Evolutionary conservation across 1,284 basidiomycete genomes (phyloP), one percentile per base, ranked within the genome.

Genomic region (Irpex sp.): DNA sequence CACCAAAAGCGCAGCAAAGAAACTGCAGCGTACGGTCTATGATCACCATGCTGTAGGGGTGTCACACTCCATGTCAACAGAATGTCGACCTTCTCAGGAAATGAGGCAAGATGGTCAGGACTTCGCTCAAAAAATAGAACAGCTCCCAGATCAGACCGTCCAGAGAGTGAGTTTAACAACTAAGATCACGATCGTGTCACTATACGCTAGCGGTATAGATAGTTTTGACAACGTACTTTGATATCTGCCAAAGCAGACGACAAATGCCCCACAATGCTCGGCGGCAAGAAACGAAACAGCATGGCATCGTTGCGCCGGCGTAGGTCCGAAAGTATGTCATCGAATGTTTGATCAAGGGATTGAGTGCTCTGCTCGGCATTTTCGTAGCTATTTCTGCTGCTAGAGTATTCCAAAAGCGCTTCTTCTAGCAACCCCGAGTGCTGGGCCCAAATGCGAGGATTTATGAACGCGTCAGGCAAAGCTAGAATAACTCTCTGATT

Each of bases 21-120:
- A 15, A 87, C 87, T 0, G 89, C 92, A 13, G 88, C 92, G 68
- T 92, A 93, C 3, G 92, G 88, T 21, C 95, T 85, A 70, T 95
- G 94, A 51, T 91, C 86, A 2, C 94, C 94, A 60, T 92, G 92
- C 73, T 94, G 93, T 35, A 92, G 80, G 5, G 89, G 84, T 0
- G 93, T 93, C 61, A 95, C 89, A 65, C 89, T 87, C 95, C 94
- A 97, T 0, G 91, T 92, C 31, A 97, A 82, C 2, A 96, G 82
- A 61, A 90, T 86, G 68, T 92, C 88, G 19, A 95, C 81, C 72
- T 95, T 94, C 62, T 82, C 81, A n/a, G 79, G 74, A 67, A 92
- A 89, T 13, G 72, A 74, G 2, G 75, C 74, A 31, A 76, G 78
- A 68, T 79, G 80, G 33, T 80, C 78, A 4, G 72, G 66, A 61